Evolutionary conservation across 768 basidiomycete genomes (phyloP).

Genomic region (Auriculariales sp.): DNA sequence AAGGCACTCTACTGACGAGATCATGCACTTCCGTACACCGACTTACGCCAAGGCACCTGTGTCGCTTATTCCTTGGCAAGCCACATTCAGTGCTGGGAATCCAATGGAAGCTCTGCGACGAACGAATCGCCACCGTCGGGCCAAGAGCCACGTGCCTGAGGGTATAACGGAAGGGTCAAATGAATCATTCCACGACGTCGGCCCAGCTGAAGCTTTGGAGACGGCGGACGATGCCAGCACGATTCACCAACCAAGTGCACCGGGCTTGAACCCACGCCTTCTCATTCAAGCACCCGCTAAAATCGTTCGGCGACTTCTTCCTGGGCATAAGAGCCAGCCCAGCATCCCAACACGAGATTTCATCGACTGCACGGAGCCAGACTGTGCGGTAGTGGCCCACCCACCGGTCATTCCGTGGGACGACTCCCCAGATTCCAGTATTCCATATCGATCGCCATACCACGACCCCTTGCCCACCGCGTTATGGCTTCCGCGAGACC

Average conservation of each 20-base stretch:
- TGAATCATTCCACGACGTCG: background rate
- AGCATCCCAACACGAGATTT: background rate
- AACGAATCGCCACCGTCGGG: background rate
- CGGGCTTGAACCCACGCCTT: background rate
- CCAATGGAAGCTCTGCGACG: background rate
- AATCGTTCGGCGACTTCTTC: background rate
- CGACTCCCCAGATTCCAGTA: background rate
- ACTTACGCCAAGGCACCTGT: background rate
- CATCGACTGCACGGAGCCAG: background rate
- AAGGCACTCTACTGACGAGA: background rate
- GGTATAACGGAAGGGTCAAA: background rate
- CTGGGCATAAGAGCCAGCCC: background rate
- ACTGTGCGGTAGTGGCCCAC: background rate
- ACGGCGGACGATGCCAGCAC: background rate
- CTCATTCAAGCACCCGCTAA: background rate
- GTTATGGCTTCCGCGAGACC: background rate
- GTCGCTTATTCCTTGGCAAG: background rate
- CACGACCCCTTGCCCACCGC: background rate
- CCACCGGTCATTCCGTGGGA: background rate
- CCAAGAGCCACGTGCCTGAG: background rate
- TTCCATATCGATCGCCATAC: background rate
- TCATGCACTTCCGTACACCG: background rate
- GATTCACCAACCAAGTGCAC: background rate
- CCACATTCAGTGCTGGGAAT: background rate
- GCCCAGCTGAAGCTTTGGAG: background rate